These are phyloP conservation scores for Nakazawaea peltata DNA, from an alignment of 805 yeast species.

Conservation along the genomic window DNA sequence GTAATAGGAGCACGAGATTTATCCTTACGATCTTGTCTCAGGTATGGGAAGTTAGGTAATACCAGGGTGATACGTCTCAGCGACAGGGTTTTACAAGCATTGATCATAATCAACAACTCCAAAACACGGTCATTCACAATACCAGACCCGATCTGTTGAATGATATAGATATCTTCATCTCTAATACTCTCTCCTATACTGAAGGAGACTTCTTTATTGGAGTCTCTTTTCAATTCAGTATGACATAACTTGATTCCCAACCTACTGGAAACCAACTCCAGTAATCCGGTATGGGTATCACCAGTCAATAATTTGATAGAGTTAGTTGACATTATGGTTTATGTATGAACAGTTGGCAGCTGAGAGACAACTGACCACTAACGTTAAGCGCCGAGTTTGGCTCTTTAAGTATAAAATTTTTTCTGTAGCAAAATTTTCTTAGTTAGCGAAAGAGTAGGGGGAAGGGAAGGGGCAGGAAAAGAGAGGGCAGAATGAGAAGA, in stretches of 20 bases:
- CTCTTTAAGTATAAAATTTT: neutral
- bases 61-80: constrained; percentile 81
- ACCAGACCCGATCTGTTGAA: constrained; percentile 75
- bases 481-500: too few species aligned
- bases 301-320: constrained; percentile 62
- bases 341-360: too few species aligned
- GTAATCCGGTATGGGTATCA: constrained; percentile 60
- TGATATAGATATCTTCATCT: constrained; percentile 76
- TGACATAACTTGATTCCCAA: constrained; percentile 56
- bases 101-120: constrained; percentile 70
- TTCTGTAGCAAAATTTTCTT: too few species aligned
- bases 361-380: too few species aligned
- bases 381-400: neutral
- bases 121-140: constrained; percentile 67
- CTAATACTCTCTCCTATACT: constrained; percentile 76
- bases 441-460: too few species aligned
- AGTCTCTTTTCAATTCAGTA: constrained; percentile 54
- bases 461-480: too few species aligned
- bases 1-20: constrained; percentile 82
- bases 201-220: constrained; percentile 68
- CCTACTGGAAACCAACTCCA: constrained; percentile 57
- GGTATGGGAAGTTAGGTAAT: constrained; percentile 77
- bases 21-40: constrained; percentile 85
- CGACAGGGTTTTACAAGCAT: constrained; percentile 76
- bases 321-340: constrained; percentile 62